A percentile compares a stretch with the other conserved stretches of the same genome.
phyloP scores from a whole-genome alignment of 768 basidiomycete genomes.

The Lactarius sp. region DNA sequence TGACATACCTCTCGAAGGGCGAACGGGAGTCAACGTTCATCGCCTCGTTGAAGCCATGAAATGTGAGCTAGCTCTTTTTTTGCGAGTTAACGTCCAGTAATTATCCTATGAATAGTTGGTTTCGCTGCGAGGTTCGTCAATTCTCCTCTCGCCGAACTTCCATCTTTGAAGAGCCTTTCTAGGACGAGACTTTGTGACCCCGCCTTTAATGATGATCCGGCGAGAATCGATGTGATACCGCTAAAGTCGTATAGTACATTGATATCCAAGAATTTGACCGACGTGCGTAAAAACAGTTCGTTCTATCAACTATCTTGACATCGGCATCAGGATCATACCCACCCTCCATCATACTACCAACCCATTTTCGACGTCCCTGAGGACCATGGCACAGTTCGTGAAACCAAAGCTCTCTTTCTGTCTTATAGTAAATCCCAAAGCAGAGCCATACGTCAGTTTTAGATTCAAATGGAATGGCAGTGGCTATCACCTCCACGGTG shows the following conservation, averaged over 20 bases:
- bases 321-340: conserved; percentile 63
- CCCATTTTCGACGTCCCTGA: conserved; percentile 70
- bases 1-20: conserved; percentile 43
- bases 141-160: background rate
- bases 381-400: conserved; percentile 80
- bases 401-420: background rate
- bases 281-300: conserved; percentile 48
- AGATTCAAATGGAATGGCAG: conserved; percentile 83
- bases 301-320: background rate
- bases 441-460: conserved; percentile 83
- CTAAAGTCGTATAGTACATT: conserved; percentile 62
- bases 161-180: conserved; percentile 24
- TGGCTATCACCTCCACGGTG: conserved; percentile 81
- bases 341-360: conserved; percentile 76
- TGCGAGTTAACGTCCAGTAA: conserved; percentile 1
- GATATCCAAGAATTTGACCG: conserved; percentile 69
- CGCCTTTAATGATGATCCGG: conserved; percentile 51
- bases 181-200: conserved; percentile 86
- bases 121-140: conserved; percentile 54
- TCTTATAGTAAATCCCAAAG: conserved; percentile 5
- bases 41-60: conserved; percentile 82
- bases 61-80: conserved; percentile 42
- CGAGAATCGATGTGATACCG: conserved; percentile 56
- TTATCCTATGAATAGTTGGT: conserved; percentile 40
- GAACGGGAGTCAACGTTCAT: conserved; percentile 66